A percentile compares a stretch with the other conserved stretches of the same genome.
These are phyloP conservation scores for Calocybe indica DNA, from an alignment of 768 basidiomycete genomes.

Conservation along the genomic window DNA sequence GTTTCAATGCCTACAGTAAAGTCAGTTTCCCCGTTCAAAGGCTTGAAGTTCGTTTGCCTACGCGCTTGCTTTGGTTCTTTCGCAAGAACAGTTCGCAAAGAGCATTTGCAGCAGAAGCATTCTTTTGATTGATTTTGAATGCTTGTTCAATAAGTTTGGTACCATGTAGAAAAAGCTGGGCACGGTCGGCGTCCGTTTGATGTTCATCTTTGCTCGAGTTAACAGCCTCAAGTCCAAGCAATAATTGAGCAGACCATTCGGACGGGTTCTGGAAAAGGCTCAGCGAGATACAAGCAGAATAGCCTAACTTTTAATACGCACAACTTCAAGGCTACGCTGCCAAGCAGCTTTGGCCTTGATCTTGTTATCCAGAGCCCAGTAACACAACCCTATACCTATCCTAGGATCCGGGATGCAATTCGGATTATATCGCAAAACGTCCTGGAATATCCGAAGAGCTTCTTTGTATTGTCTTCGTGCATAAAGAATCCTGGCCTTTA, in stretches of 20 bases:
- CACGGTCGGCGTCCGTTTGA: slow-evolving; percentile 57
- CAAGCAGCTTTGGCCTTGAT: slow-evolving; percentile 82
- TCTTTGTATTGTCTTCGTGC: slow-evolving; percentile 70
- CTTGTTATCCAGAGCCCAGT: slow-evolving; percentile 86
- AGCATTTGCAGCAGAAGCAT: slow-evolving; percentile 78
- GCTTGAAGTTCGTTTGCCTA: slow-evolving; percentile 35
- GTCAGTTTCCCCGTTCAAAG: background rate
- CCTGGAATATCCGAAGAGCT: slow-evolving; percentile 83
- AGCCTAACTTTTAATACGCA: slow-evolving; percentile 29
- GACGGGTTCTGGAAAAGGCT: slow-evolving; percentile 52
- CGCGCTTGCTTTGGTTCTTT: slow-evolving; percentile 44
- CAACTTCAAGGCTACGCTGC: slow-evolving; percentile 84
- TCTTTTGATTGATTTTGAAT: slow-evolving; percentile 75
- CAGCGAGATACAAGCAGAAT: background rate
- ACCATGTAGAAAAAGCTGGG: slow-evolving; percentile 54
- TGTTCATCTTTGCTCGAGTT: slow-evolving; percentile 77
- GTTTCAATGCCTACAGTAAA: slow-evolving; percentile 66
- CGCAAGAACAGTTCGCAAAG: slow-evolving; percentile 75
- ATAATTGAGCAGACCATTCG: slow-evolving; percentile 73
- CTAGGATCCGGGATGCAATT: slow-evolving; percentile 86
- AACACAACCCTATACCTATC: slow-evolving; percentile 91
- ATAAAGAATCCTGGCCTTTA: slow-evolving; percentile 80
- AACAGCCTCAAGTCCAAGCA: slow-evolving; percentile 81
- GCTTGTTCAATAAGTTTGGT: slow-evolving; percentile 70
- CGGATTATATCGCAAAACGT: slow-evolving; percentile 73